A percentile compares a stretch with the other conserved stretches of the same genome.
Conservation (phyloP, 805 yeast species). For the Candida jianshihensis region DNA sequence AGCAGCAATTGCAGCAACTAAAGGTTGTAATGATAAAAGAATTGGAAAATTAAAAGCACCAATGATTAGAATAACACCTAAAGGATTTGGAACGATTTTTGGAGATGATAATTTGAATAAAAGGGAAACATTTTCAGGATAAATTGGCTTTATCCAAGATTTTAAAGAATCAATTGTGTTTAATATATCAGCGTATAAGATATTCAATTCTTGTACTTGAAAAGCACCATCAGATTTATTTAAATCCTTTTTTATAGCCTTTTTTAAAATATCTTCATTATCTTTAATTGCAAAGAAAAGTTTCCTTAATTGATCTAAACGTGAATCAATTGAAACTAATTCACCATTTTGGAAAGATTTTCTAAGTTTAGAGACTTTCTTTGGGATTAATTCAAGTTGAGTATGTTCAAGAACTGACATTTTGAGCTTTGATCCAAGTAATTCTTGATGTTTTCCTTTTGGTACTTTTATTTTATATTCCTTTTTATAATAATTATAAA, state of each 20-base stretch:
- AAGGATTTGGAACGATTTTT: conserved; percentile 26
- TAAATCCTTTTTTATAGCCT: conserved; percentile 60
- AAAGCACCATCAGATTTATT: conserved; percentile 59
- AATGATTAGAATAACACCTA: conserved; percentile 68
- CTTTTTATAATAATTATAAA: too few relatives aligned
- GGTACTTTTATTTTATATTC: too few relatives aligned
- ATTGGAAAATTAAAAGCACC: conserved; percentile 82
- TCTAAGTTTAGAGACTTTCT: conserved; percentile 35
- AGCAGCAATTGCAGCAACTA: conserved; percentile 75
- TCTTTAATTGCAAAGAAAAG: conserved; percentile 55
- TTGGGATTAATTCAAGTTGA: conserved; percentile 41
- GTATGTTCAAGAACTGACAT: conserved; percentile 25
- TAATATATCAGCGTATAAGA: conserved; percentile 44
- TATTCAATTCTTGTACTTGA: conserved; percentile 44
- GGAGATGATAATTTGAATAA: conserved; percentile 14
- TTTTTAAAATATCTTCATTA: conserved; percentile 41
- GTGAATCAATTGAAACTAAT: conserved; percentile 42
- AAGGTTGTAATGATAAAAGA: conserved; percentile 52
- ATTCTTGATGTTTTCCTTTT: too few relatives aligned
- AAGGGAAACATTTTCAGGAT: conserved; percentile 28
- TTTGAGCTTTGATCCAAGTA: too few relatives aligned
- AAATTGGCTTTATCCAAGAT: conserved; percentile 49
- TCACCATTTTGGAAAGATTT: conserved; percentile 38
- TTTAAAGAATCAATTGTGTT: conserved; percentile 50
- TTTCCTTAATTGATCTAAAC: conserved; percentile 57